A percentile compares a stretch with the other conserved stretches of the same genome.
Evolutionary conservation across 2,329 filamentous ascomycete species (phyloP).

Genomic region (Chalara sp.): DNA sequence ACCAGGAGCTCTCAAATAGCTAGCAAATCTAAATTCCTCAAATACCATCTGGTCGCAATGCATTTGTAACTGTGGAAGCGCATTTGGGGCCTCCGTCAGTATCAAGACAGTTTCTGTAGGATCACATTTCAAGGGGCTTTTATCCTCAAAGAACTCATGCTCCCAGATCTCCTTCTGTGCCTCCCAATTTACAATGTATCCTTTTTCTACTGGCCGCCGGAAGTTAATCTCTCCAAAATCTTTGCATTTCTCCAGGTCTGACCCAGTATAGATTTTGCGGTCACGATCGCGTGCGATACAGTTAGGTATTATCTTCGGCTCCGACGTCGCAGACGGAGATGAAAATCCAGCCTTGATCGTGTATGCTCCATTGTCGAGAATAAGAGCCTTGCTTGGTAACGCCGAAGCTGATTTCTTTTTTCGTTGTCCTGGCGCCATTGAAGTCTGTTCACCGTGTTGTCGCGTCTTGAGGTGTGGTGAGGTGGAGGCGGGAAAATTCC

Average conservation of each 20-base stretch:
- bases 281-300: conserved; percentile 80
- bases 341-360: conserved; percentile 82
- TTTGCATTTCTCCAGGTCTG: conserved; percentile 69
- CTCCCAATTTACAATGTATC: conserved; percentile 95
- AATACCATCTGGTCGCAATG: conserved; percentile 97
- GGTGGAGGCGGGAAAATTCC: conserved; percentile 7
- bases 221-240: conserved; percentile 89
- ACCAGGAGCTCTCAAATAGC: conserved; percentile 74
- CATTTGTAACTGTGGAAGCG: conserved; percentile 70
- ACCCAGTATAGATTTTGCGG: conserved; percentile 70
- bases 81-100: conserved; percentile 80
- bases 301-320: conserved; percentile 76
- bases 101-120: conserved; percentile 77
- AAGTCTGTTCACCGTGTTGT: too few relatives aligned
- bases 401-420: conserved; percentile 43
- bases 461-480: not conserved
- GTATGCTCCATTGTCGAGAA: conserved; percentile 90
- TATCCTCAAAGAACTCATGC: conserved; percentile 69
- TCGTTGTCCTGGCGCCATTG: conserved; percentile 32
- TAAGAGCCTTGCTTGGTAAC: conserved; percentile 61
- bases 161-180: conserved; percentile 95
- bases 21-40: conserved; percentile 90
- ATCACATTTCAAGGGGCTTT: conserved; percentile 62
- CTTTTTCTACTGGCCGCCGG: conserved; percentile 85
- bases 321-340: conserved; percentile 32